phyloP scores from a whole-genome alignment of 768 basidiomycete genomes.

The Leccinum rimulosum region DNA sequence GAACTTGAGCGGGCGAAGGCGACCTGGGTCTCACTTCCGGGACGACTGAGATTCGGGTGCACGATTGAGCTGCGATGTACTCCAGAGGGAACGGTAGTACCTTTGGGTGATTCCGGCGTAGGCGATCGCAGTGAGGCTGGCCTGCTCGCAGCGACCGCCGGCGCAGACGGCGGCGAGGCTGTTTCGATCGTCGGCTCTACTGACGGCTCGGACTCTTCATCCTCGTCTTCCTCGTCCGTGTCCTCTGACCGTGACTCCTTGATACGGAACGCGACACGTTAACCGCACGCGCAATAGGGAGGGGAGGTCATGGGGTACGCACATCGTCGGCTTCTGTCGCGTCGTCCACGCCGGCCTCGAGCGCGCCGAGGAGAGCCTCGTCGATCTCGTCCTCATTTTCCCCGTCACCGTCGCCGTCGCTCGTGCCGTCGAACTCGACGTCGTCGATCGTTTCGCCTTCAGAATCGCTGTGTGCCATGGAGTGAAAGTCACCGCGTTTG shows the following conservation, averaged over 20 bases:
- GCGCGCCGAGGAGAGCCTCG: slow-evolving; percentile 60
- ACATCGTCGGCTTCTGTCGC: slow-evolving; percentile 74
- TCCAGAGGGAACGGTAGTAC: slow-evolving; percentile 19
- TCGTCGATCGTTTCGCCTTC: slow-evolving; percentile 64
- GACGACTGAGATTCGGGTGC: slow-evolving; percentile 12
- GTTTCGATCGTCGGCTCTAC: slow-evolving; percentile 30
- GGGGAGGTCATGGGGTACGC: slow-evolving; percentile 26
- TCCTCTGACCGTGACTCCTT: slow-evolving; percentile 61
- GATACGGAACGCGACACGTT: slow-evolving; percentile 5
- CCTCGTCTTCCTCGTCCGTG: slow-evolving; percentile 56
- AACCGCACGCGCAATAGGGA: background rate
- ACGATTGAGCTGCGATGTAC: slow-evolving; percentile 17
- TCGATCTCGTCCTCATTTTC: slow-evolving; percentile 51
- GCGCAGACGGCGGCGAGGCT: slow-evolving; percentile 29
- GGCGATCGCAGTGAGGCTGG: slow-evolving; percentile 22
- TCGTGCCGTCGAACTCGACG: slow-evolving; percentile 48
- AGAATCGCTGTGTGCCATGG: slow-evolving; percentile 57
- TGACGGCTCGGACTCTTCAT: slow-evolving; percentile 44
- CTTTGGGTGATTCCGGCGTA: slow-evolving; percentile 34
- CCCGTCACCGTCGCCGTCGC: slow-evolving; percentile 45
- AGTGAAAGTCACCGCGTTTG: background rate
- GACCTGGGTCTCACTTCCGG: slow-evolving; percentile 36
- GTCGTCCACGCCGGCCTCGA: slow-evolving; percentile 56
- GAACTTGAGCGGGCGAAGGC: slow-evolving; percentile 54
- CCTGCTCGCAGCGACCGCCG: slow-evolving; percentile 18